Percentiles rank a stretch among this genome's conserved stretches.
These are phyloP conservation scores for Orbilia brochopaga DNA, from an alignment of 2,329 filamentous ascomycete genomes.

Conservation along the genomic window DNA sequence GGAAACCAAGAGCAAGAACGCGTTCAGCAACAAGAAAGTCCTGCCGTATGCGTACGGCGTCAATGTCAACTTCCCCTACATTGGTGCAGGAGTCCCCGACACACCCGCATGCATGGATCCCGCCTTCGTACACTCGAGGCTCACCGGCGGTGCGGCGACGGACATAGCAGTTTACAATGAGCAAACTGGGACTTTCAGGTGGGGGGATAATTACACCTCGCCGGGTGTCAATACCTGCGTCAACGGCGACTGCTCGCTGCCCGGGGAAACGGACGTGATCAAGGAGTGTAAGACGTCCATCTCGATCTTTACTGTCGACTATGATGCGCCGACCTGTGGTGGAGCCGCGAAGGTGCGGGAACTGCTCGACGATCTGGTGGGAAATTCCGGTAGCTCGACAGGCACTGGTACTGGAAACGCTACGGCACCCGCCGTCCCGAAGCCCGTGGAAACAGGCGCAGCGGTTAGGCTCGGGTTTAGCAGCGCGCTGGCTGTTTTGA, in stretches of 20 bases:
- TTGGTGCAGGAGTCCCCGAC: slow-evolving; percentile 58
- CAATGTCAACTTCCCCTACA: slow-evolving; percentile 62
- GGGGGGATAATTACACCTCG: slow-evolving; percentile 58
- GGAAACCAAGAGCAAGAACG: slow-evolving; percentile 57
- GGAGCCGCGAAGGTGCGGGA: slow-evolving; percentile 23
- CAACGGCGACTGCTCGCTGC: slow-evolving; percentile 63
- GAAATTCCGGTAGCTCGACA: neutral
- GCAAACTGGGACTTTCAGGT: slow-evolving; percentile 60
- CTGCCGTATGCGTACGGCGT: slow-evolving; percentile 64
- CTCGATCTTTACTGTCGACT: slow-evolving; percentile 63
- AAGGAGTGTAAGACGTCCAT: slow-evolving; percentile 60
- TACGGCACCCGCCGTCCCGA: neutral
- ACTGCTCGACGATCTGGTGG: slow-evolving; percentile 34
- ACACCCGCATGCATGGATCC: slow-evolving; percentile 57
- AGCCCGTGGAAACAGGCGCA: slow-evolving; percentile 21
- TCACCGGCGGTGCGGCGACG: slow-evolving; percentile 62
- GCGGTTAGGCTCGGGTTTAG: slow-evolving; percentile 17
- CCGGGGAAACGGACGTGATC: slow-evolving; percentile 63
- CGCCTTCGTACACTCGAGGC: slow-evolving; percentile 61
- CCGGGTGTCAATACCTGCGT: slow-evolving; percentile 62
- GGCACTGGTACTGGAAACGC: neutral
- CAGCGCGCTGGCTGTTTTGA: slow-evolving; percentile 4
- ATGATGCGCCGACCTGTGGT: slow-evolving; percentile 60
- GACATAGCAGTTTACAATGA: slow-evolving; percentile 61
- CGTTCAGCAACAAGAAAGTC: slow-evolving; percentile 55